Base-by-base conservation (phyloP, 495 filamentous ascomycete genomes). In the Cercophora sp. region DNA sequence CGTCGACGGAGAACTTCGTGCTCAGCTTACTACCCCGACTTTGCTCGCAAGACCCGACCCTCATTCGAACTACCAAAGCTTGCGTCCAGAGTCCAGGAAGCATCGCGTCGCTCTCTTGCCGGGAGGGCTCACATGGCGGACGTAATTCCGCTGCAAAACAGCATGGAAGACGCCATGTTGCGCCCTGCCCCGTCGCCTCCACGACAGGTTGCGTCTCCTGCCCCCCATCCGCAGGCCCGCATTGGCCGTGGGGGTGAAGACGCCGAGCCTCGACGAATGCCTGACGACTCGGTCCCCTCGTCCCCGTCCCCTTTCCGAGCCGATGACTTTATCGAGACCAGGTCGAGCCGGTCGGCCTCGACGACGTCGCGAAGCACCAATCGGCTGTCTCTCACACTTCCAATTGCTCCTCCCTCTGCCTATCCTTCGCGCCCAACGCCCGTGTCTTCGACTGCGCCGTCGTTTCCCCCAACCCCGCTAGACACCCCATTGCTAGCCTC, bases 351-450 rank as follows among this genome's bases (percentile, higher is more conserved):
- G 20, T 70, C 75, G 56, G 61, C 77, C 56, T 78, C 80, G 24
- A 70, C 48, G 16, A 71, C 77, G 13, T 82, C 85, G 13, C 78
- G 83, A 47, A n/a, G n/a, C n/a, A 73, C 81, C 41, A 89, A 92
- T 66, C 82, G 89, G 47, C 72, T 91, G 24, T 91, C 88, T n/a
- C 70, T 91, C 49, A 89, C 85, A 41, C 84, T 94, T 57, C 89
- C 87, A 34, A 84, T 92, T 51, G 67, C 71, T 24, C 65, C 68
- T 20, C 66, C 71, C 41, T 62, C 68, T 20, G 64, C 67, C 47
- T 55, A 71, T 41, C 63, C 72, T 6, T 68, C 70, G 6, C 70
- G 74, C 10, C 72, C 73, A 13, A 64, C 71, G 2, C 75, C 77
- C 1, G 69, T 65, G 11, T 70, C 70, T 20, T 58, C 70, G 4